These are phyloP conservation scores for Fraxinus greggii DNA, from an alignment of 305 asterid species.

Conservation along the genomic window DNA sequence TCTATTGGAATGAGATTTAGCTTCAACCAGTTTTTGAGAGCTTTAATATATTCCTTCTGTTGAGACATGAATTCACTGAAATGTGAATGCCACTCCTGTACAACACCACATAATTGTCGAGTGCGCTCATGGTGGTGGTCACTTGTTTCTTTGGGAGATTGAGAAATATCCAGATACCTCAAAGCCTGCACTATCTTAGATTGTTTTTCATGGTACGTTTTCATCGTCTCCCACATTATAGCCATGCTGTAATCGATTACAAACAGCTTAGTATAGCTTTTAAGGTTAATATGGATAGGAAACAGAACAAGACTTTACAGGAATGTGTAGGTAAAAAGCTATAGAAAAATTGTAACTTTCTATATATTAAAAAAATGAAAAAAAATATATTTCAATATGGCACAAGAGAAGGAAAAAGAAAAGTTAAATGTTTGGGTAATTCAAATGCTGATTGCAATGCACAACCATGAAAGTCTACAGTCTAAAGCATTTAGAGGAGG, in stretches of 20 bases:
- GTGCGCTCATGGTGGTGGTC: constrained; percentile 82
- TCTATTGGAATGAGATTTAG: constrained; percentile 82
- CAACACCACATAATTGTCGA: constrained; percentile 70
- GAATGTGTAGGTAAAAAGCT: neutral
- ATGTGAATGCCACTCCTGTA: constrained; percentile 75
- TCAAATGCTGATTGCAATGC: neutral
- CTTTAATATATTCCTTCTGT: constrained; percentile 68
- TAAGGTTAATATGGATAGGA: neutral
- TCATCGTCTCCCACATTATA: constrained; percentile 88
- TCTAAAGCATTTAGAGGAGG: neutral
- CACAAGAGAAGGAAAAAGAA: neutral
- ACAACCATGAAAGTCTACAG: neutral
- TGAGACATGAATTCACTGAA: constrained; percentile 44
- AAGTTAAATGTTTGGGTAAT: neutral
- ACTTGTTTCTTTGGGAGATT: constrained; percentile 75
- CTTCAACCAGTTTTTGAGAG: constrained; percentile 76
- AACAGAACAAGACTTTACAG: neutral
- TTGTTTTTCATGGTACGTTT: constrained; percentile 62
- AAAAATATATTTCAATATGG: neutral
- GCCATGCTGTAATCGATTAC: constrained; percentile 65
- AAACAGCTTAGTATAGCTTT: neutral
- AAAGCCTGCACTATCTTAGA: constrained; percentile 59
- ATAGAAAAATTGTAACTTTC: neutral
- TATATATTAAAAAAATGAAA: neutral
- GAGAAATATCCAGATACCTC: constrained; percentile 55